Evolutionary conservation across 2,329 filamentous ascomycete genomes (phyloP).

Genomic region (Fusarium camptoceras): DNA sequence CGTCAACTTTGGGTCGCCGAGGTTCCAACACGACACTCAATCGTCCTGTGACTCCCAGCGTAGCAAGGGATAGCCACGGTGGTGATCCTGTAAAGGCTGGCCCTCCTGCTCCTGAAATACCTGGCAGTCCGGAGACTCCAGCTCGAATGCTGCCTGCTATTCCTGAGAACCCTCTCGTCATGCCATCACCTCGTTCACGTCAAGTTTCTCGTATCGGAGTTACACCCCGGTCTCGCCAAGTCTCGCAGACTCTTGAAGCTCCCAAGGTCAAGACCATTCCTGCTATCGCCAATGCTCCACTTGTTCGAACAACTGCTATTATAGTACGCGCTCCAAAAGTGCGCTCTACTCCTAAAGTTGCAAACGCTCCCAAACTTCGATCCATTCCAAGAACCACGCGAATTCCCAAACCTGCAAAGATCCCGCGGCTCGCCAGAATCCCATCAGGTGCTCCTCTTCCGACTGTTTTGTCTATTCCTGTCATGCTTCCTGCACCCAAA

Average conservation of each 20-base stretch:
- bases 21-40: constrained; percentile 35
- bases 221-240: constrained; percentile 29
- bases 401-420: not conserved
- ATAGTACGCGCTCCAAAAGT: constrained; percentile 17
- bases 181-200: constrained; percentile 28
- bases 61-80: not conserved
- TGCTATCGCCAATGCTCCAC: not conserved
- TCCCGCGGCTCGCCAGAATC: not conserved
- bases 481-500: constrained; percentile 5
- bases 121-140: constrained; percentile 19
- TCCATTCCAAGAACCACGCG: not conserved
- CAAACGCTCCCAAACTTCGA: constrained; percentile 1
- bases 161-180: constrained; percentile 29
- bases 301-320: not conserved
- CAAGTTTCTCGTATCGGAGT: constrained; percentile 25
- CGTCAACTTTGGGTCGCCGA: constrained; percentile 27
- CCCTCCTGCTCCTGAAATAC: not conserved
- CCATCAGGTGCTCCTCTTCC: constrained; percentile 11
- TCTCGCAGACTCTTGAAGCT: constrained; percentile 25
- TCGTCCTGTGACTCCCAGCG: constrained; percentile 22
- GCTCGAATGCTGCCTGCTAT: constrained; percentile 30
- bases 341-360: not conserved
- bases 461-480: not conserved
- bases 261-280: constrained; percentile 12
- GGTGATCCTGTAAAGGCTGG: constrained; percentile 23